Base-by-base conservation (phyloP, 177 flowering plant species). In the Tripterygium wilfordii region DNA sequence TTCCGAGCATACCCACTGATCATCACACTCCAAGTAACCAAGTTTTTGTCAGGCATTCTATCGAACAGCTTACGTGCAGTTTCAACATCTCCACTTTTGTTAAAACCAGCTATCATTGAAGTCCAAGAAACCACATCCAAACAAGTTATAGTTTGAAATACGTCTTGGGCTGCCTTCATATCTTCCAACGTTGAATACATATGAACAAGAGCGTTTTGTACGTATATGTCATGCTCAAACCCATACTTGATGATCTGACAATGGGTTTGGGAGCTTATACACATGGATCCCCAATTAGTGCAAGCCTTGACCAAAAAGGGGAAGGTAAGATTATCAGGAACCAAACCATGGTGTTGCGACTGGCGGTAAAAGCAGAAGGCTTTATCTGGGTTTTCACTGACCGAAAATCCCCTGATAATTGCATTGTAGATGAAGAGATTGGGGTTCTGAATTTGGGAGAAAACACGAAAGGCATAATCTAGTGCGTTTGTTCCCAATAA, bases 121-220 rank as follows among this genome's bases (percentile, higher is more conserved):
- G 72, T 67, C 65, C 72, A 67, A 29, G 68, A 63, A 29, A 67
- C 62, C 9, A 63, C 67, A 47, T 67, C 58, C 10, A 41, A 48
- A 44, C n/a, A 13, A 4, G 12, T 2, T 46, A 66, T 58, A 10
- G 31, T 26, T 1, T 16, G 27, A 68, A 63, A 68, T 44, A 6
- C 10, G 18, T 18, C 15, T 52, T 0, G n/a, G n/a, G 72, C 68
- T 4, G 64, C 53, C 16, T 38, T 29, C 8, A 61, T 36, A 56
- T 53, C 53, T 18, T 56, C 63, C 10, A 45, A 56, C 21, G 46
- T 42, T 42, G 62, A 18, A 45, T 67, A 67, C 68, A 60, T 56
- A 9, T 64, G 37, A 29, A 64, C 53, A 10, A 68, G 56, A 27
- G 60, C 53, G 23, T 63, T 63, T 31, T 56, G 62, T 19, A 64